These are phyloP conservation scores for Globisporangium lucens DNA, from an alignment of 352 stramenopile species.

Conservation along the genomic window DNA sequence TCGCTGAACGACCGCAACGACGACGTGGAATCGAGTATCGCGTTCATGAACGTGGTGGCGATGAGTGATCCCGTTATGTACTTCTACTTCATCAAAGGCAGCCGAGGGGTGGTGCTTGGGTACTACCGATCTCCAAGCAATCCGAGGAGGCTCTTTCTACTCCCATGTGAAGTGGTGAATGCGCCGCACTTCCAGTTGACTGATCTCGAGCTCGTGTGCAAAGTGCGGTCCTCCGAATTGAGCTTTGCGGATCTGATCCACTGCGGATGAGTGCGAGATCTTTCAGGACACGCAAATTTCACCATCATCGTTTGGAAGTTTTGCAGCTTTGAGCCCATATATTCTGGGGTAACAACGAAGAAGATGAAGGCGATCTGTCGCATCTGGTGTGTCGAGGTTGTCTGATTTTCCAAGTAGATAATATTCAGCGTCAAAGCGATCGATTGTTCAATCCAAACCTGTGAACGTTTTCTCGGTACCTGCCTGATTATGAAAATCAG, in stretches of 20 bases:
- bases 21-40: neutral
- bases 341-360: no score
- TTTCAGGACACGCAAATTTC: no score
- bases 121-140: slow-evolving; percentile 2
- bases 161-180: neutral
- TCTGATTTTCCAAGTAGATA: no score
- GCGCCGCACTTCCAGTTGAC: neutral
- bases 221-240: neutral
- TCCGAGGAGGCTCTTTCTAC: neutral
- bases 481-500: no score
- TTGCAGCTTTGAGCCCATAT: no score
- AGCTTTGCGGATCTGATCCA: neutral
- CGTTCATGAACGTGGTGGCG: slow-evolving; percentile 19
- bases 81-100: slow-evolving; percentile 3
- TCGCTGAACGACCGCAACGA: no score
- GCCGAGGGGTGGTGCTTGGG: neutral
- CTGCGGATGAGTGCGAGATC: neutral
- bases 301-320: no score
- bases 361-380: no score
- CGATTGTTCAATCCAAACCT: no score
- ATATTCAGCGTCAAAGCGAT: no score
- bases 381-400: no score
- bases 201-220: neutral
- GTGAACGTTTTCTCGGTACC: no score
- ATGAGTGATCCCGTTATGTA: slow-evolving; percentile 22